Percentiles rank a stretch among this genome's conserved stretches.
Conservation (phyloP, 352 stramenopile species). For the Globisporangium spiculum region DNA sequence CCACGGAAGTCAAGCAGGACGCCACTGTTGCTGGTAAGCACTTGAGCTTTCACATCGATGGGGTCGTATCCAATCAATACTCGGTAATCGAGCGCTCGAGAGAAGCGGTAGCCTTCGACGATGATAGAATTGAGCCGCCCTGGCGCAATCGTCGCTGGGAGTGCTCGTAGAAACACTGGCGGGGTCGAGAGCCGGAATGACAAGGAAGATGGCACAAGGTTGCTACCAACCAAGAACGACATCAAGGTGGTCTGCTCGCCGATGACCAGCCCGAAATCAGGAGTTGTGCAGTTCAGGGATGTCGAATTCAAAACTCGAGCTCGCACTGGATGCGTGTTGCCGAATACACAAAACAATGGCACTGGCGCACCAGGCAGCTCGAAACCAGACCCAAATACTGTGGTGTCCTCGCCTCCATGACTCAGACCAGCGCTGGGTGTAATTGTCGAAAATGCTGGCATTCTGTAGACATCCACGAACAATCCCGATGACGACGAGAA, state of each 20-base stretch:
- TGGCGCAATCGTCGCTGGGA: not conserved
- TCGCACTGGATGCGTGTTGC: slow-evolving; percentile 3
- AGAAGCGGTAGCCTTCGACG: not conserved
- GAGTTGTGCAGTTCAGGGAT: slow-evolving; percentile 1
- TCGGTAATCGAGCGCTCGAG: not conserved
- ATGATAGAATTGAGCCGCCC: not conserved
- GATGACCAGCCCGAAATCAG: not conserved
- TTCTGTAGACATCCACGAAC: slow-evolving; percentile 20
- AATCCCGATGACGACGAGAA: slow-evolving; percentile 15
- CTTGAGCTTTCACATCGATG: not conserved
- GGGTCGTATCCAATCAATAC: not conserved
- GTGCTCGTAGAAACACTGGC: slow-evolving; percentile 5
- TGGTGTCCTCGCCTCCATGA: slow-evolving; percentile 7
- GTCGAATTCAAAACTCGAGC: not conserved
- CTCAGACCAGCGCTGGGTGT: not conserved
- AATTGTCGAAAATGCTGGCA: slow-evolving; percentile 24
- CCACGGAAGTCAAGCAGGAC: not conserved
- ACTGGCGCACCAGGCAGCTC: not conserved
- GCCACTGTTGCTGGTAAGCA: not conserved
- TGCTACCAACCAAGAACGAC: slow-evolving; percentile 4
- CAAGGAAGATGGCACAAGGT: not conserved
- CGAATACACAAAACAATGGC: slow-evolving; percentile 10
- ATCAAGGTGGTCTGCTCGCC: not conserved
- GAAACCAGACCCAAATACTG: slow-evolving; percentile 26
- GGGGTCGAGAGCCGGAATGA: not conserved